Percentiles rank a stretch among this genome's conserved stretches.
Conservation (phyloP, 1,284 basidiomycete species). For the Tranzscheliella williamsii region DNA sequence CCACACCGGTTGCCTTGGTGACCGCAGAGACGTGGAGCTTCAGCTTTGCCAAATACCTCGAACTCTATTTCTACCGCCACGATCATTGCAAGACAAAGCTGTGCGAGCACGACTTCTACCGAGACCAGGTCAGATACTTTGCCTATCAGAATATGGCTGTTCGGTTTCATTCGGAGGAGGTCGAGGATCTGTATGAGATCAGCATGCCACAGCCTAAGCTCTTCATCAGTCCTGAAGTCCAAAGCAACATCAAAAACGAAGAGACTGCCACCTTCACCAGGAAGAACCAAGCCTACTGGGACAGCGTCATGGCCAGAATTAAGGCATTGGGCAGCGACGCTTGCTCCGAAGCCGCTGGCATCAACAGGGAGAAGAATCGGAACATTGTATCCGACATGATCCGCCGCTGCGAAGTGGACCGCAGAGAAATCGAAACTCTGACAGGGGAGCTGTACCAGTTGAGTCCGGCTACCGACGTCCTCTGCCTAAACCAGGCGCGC, state of each 20-base stretch:
- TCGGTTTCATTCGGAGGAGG: constrained; percentile 83
- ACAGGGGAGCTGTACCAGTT: constrained; percentile 70
- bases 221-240: constrained; percentile 79
- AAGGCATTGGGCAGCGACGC: constrained; percentile 63
- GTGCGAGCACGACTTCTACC: constrained; percentile 92
- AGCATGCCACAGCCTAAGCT: constrained; percentile 86
- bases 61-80: constrained; percentile 85
- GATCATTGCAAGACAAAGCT: constrained; percentile 75
- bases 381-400: constrained; percentile 35
- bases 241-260: constrained; percentile 83
- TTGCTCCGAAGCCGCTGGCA: constrained; percentile 38
- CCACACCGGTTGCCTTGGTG: constrained; percentile 79
- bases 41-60: constrained; percentile 90
- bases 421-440: constrained; percentile 71
- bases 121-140: constrained; percentile 91
- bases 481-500: constrained; percentile 84
- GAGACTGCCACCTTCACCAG: constrained; percentile 79
- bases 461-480: constrained; percentile 70
- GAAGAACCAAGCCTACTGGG: constrained; percentile 70
- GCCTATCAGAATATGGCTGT: constrained; percentile 73
- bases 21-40: constrained; percentile 90
- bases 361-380: constrained; percentile 39
- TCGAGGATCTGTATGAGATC: constrained; percentile 77
- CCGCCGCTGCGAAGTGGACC: constrained; percentile 43
- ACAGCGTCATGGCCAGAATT: constrained; percentile 65